Conservation (phyloP, 2,329 filamentous ascomycete genomes). For the Periconia digitata region DNA sequence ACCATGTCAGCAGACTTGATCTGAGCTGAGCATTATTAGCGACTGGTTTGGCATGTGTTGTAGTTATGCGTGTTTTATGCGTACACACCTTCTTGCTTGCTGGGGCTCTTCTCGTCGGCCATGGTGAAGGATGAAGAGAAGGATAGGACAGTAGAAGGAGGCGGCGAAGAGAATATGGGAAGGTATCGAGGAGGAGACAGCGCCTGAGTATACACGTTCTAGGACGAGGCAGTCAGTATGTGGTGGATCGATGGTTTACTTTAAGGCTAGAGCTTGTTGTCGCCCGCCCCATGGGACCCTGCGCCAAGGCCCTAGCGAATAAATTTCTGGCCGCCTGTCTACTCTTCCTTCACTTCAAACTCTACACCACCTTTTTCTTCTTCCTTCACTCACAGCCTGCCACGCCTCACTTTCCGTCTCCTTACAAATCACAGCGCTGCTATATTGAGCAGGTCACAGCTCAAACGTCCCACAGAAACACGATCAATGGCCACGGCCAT, state of each 20-base stretch:
- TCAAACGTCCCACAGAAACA: neutral
- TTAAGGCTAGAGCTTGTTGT: too few relatives aligned
- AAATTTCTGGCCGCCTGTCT: neutral
- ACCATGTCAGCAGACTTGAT: conserved; percentile 99
- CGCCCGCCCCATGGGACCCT: too few relatives aligned
- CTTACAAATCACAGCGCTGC: conserved; percentile 2
- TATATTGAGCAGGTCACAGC: conserved; percentile 20
- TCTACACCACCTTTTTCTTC: neutral
- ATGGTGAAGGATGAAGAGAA: conserved; percentile 25
- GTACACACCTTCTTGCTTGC: conserved; percentile 53
- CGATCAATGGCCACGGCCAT: conserved; percentile 42
- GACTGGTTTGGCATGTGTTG: too few relatives aligned
- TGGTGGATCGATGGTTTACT: too few relatives aligned
- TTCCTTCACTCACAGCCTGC: neutral
- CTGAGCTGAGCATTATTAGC: conserved; percentile 76
- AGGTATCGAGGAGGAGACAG: too few relatives aligned
- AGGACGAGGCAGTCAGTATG: too few relatives aligned
- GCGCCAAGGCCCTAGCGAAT: neutral
- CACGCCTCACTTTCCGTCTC: neutral
- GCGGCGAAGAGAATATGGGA: too few relatives aligned
- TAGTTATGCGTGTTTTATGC: too few relatives aligned
- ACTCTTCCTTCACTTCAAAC: too few relatives aligned
- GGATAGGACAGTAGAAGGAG: neutral
- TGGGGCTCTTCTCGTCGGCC: conserved; percentile 60
- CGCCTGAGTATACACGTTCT: too few relatives aligned